Base-by-base conservation (phyloP, 371 early-diverging fungal species). In the Fennellomyces sp. region DNA sequence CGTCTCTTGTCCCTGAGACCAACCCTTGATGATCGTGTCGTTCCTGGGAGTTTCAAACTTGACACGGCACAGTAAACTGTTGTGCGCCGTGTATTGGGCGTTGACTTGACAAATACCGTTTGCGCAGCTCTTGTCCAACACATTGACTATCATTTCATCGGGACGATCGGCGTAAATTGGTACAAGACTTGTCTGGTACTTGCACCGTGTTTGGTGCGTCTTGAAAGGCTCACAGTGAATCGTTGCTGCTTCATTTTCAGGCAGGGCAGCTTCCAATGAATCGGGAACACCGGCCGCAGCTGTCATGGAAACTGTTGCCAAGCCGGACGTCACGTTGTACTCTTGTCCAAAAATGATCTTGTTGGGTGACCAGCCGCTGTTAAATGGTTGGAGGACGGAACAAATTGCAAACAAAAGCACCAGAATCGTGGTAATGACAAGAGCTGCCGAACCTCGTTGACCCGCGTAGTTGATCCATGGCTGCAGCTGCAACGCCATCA, bases 401-500 rank as follows among this genome's bases (percentile, higher is more conserved):
- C 75, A 75, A 25, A 76, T 56, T 0, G 56, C 71, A 51, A 80
- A 70, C 4, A 74, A 17, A 21, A 80, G 52, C 0, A 69, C 35
- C 8, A 76, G 52, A 2, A 52, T 30, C 11, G 61, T 36, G 15
- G 41, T 47, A 0, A 53, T 36, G 21, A 33, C 35, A 8, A 67
- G 25, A 5, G 66, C 42, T 0, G 60, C 56, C 27, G 39, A 55
- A 4, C 55, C 49, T 5, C 69, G 49, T 25, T 73, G 61, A 12
- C 75, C 73, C 8, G 73, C 75, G 1, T 52, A 42, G 30, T 75
- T 64, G 15, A 80, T 30, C 80, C 80, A 80, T 23, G 73, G 75
- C 10, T 75, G 23, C 26, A 71, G 62, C 10, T 68, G 70, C 0
- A 80, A 35, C 5, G 61, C 35, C 28, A 66, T 49, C 1, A 76